A percentile compares a stretch with the other conserved stretches of the same genome.
Evolutionary conservation across 371 early-diverging fungal genomes (phyloP).

Genomic region (Rhizomucor pusillus): DNA sequence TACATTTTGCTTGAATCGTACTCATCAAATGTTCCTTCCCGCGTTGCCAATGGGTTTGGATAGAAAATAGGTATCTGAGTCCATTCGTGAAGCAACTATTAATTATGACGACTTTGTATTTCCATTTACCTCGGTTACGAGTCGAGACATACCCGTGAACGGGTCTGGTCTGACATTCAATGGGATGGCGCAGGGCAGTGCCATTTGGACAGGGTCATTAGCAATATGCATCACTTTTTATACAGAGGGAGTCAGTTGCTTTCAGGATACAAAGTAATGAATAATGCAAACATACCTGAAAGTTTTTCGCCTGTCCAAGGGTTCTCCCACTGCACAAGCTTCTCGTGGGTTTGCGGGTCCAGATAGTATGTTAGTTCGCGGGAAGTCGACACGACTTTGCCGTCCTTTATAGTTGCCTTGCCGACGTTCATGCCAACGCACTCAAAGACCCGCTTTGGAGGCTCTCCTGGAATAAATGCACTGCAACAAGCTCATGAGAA

Average conservation of each 20-base stretch:
- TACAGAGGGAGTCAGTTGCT: not conserved
- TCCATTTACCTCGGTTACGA: constrained; percentile 25
- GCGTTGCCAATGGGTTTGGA: constrained; percentile 26
- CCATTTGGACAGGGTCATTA: constrained; percentile 43
- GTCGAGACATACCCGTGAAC: constrained; percentile 10
- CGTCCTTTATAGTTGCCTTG: constrained; percentile 23
- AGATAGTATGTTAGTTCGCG: constrained; percentile 36
- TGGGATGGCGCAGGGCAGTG: constrained; percentile 23
- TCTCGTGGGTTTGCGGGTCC: constrained; percentile 27
- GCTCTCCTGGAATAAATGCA: constrained; percentile 29
- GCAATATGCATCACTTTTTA: constrained; percentile 40
- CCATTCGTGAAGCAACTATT: not conserved
- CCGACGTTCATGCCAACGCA: constrained; percentile 42
- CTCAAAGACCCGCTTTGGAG: constrained; percentile 30
- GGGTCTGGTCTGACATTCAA: constrained; percentile 20
- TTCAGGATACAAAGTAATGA: too few species aligned
- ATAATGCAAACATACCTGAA: constrained; percentile 17
- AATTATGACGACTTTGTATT: not conserved
- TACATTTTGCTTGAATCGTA: constrained; percentile 33
- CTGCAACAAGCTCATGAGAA: constrained; percentile 1
- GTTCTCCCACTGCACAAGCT: constrained; percentile 29
- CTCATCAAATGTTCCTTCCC: constrained; percentile 25
- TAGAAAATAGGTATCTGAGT: constrained; percentile 32
- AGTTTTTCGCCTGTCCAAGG: constrained; percentile 36
- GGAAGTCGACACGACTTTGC: constrained; percentile 20